Evolutionary conservation across 768 basidiomycete species (phyloP).

Genomic region (Ramaria sp.): DNA sequence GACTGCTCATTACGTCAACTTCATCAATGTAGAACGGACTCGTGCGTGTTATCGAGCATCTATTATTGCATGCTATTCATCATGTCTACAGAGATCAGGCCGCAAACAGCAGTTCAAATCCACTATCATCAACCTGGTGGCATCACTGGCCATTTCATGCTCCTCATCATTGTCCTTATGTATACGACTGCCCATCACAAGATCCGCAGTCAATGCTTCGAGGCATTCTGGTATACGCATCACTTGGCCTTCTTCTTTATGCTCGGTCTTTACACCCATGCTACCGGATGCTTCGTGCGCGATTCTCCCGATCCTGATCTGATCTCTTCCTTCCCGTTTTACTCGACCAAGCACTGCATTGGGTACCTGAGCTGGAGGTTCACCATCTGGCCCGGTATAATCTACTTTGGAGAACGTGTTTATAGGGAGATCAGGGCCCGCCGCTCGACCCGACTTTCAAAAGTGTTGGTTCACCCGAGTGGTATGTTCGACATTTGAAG

Average conservation of each 20-base stretch:
- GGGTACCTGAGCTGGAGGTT: constrained; percentile 89
- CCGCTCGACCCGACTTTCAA: constrained; percentile 65
- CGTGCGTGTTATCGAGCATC: constrained; percentile 38
- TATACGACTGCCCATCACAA: constrained; percentile 86
- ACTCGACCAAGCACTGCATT: constrained; percentile 76
- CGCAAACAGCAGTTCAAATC: constrained; percentile 65
- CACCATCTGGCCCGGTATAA: constrained; percentile 84
- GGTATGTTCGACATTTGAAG: constrained; percentile 31
- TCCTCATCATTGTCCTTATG: constrained; percentile 87
- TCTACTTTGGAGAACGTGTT: constrained; percentile 82
- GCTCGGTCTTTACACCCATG: constrained; percentile 81
- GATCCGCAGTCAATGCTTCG: constrained; percentile 83
- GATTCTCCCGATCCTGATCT: constrained; percentile 68
- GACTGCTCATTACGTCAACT: constrained; percentile 90
- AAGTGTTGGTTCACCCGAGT: constrained; percentile 83
- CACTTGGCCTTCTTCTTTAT: constrained; percentile 93
- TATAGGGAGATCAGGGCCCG: constrained; percentile 77
- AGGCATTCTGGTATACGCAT: constrained; percentile 96
- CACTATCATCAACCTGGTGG: constrained; percentile 85
- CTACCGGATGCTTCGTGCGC: constrained; percentile 92
- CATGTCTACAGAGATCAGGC: constrained; percentile 55
- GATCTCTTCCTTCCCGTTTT: constrained; percentile 71
- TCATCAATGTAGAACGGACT: constrained; percentile 80
- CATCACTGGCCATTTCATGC: constrained; percentile 94
- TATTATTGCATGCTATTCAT: not conserved